Evolutionary conservation across 495 filamentous ascomycete genomes (phyloP).

Genomic region (Xylaria telfairii): DNA sequence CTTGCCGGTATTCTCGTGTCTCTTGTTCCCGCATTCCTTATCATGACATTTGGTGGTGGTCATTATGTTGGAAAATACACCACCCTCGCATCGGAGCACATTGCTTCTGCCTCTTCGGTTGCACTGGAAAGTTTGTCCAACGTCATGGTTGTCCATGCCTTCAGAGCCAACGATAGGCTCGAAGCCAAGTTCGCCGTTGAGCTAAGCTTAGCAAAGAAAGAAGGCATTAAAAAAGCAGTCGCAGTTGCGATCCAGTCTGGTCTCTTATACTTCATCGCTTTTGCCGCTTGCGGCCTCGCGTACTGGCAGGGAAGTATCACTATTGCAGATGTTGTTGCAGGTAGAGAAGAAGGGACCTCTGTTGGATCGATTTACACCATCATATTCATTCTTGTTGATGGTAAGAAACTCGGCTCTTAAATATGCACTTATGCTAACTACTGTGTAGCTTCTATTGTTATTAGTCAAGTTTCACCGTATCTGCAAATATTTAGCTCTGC

Average conservation of each 20-base stretch:
- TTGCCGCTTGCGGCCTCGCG: conserved; percentile 67
- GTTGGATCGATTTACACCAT: conserved; percentile 69
- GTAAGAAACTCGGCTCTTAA: conserved; percentile 41
- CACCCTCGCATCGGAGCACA: conserved; percentile 52
- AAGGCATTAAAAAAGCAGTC: conserved; percentile 64
- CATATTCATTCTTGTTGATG: conserved; percentile 69
- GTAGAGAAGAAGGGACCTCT: conserved; percentile 44
- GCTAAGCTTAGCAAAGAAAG: conserved; percentile 53
- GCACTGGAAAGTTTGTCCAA: conserved; percentile 54
- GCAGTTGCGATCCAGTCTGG: conserved; percentile 68
- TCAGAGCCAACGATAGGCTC: conserved; percentile 49
- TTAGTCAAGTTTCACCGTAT: conserved; percentile 69
- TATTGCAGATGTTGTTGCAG: conserved; percentile 56
- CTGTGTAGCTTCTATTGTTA: conserved; percentile 59
- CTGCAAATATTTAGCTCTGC: conserved; percentile 65
- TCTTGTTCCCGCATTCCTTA: conserved; percentile 67
- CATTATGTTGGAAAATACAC: conserved; percentile 66
- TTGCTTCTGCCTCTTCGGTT: conserved; percentile 47
- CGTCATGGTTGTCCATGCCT: conserved; percentile 57
- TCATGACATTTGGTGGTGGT: conserved; percentile 69
- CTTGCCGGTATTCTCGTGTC: conserved; percentile 62
- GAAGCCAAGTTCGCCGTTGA: conserved; percentile 61
- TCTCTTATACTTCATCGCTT: conserved; percentile 70
- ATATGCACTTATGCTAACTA: conserved; percentile 22
- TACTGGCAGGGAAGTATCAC: conserved; percentile 68